Evolutionary conservation across 2,329 filamentous ascomycete species (phyloP).

Genomic region (Penicillium fuscoglaucum): DNA sequence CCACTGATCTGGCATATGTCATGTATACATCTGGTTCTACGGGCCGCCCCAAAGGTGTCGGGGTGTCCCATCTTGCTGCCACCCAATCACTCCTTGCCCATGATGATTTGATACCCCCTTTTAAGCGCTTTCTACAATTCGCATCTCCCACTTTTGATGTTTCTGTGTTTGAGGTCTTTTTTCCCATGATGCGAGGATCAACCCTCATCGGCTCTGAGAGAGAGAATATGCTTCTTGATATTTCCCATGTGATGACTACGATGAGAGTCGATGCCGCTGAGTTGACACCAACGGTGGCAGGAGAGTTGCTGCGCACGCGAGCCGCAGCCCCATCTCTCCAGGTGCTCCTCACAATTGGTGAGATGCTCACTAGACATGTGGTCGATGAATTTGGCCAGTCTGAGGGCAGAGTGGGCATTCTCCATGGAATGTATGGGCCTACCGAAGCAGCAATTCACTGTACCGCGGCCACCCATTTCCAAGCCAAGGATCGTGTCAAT

Average conservation of each 20-base stretch:
- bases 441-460: slow-evolving; percentile 93
- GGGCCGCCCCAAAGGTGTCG: slow-evolving; percentile 83
- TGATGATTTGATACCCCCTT: slow-evolving; percentile 71
- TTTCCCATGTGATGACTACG: slow-evolving; percentile 64
- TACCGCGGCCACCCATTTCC: slow-evolving; percentile 68
- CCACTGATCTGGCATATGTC: slow-evolving; percentile 67
- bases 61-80: slow-evolving; percentile 74
- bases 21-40: slow-evolving; percentile 95
- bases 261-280: slow-evolving; percentile 80
- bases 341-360: slow-evolving; percentile 81
- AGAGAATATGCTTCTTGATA: slow-evolving; percentile 69
- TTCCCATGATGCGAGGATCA: slow-evolving; percentile 70
- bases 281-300: slow-evolving; percentile 83
- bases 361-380: slow-evolving; percentile 81
- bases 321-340: slow-evolving; percentile 66
- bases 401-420: slow-evolving; percentile 56
- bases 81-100: slow-evolving; percentile 83
- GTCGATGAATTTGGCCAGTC: slow-evolving; percentile 75
- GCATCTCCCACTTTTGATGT: slow-evolving; percentile 93
- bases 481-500: slow-evolving; percentile 56
- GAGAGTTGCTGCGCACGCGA: slow-evolving; percentile 70
- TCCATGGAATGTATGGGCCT: slow-evolving; percentile 93
- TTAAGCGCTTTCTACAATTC: slow-evolving; percentile 83
- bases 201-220: slow-evolving; percentile 74
- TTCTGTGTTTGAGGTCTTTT: slow-evolving; percentile 93